A percentile compares a stretch with the other conserved stretches of the same genome.
phyloP scores from a whole-genome alignment of 257 asterid genomes.

The Penstemon davidsonii region DNA sequence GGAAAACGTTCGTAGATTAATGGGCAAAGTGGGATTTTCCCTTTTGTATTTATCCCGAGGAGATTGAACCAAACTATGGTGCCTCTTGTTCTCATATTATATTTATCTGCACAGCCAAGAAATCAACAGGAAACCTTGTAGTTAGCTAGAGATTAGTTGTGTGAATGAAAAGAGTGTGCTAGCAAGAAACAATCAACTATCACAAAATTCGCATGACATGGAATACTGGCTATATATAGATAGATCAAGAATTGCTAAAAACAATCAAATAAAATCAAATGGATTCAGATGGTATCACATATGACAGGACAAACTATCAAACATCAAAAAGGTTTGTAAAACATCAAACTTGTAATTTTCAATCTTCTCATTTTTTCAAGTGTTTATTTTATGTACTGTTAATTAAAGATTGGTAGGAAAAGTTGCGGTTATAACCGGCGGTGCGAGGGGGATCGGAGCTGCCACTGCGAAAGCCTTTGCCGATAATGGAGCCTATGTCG shows the following conservation, averaged over 20 bases:
- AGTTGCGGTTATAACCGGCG: slow-evolving; percentile 81
- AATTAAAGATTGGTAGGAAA: slow-evolving; percentile 45
- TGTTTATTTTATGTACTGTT: background rate
- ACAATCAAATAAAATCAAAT: slow-evolving; percentile 26
- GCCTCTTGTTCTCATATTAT: background rate
- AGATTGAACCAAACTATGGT: background rate
- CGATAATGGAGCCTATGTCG: slow-evolving; percentile 57
- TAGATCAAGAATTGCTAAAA: slow-evolving; percentile 18
- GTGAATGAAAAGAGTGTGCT: slow-evolving; percentile 42
- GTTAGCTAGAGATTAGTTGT: slow-evolving; percentile 39
- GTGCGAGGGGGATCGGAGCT: slow-evolving; percentile 88
- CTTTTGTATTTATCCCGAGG: background rate
- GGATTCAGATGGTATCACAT: slow-evolving; percentile 30
- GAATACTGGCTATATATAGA: slow-evolving; percentile 23
- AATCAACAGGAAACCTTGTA: slow-evolving; percentile 20
- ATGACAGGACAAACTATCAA: slow-evolving; percentile 1
- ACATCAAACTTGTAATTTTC: background rate
- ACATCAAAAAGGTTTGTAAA: slow-evolving; percentile 42
- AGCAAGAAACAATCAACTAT: slow-evolving; percentile 23
- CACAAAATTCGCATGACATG: background rate
- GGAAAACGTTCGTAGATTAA: too few relatives aligned
- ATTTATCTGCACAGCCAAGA: background rate
- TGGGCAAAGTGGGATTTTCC: background rate
- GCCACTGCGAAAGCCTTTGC: slow-evolving; percentile 67
- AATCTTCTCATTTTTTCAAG: background rate